These are phyloP conservation scores for Amborella trichopoda DNA, from an alignment of 164 flowering plant genomes.

Conservation along the genomic window DNA sequence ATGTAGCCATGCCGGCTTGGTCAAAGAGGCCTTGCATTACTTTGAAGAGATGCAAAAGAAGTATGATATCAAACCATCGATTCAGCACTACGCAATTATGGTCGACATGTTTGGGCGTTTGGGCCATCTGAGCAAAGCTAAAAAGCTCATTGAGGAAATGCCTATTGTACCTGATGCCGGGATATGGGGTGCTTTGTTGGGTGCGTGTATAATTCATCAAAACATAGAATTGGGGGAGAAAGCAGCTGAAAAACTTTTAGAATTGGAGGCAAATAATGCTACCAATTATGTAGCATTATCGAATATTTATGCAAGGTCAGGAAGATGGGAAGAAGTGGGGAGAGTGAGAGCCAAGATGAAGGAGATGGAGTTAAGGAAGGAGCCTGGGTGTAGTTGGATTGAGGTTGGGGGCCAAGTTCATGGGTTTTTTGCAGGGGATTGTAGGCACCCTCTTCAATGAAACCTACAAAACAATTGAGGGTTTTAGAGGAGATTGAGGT, in stretches of 20 bases:
- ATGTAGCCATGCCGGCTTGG: slow-evolving; percentile 46
- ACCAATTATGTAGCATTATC: slow-evolving; percentile 33
- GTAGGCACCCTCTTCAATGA: slow-evolving; percentile 12
- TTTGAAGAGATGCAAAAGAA: slow-evolving; percentile 16
- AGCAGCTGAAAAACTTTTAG: slow-evolving; percentile 29
- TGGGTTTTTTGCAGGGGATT: slow-evolving; percentile 34
- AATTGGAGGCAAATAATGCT: slow-evolving; percentile 36
- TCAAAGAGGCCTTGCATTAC: slow-evolving; percentile 27
- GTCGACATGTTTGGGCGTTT: slow-evolving; percentile 64
- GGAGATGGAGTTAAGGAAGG: slow-evolving; percentile 37
- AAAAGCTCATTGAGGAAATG: slow-evolving; percentile 34
- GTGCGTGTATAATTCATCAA: slow-evolving; percentile 40
- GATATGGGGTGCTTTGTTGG: slow-evolving; percentile 55
- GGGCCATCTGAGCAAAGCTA: slow-evolving; percentile 39
- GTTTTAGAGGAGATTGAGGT: slow-evolving; percentile 31
- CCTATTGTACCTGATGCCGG: slow-evolving; percentile 43
- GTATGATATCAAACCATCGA: slow-evolving; percentile 27
- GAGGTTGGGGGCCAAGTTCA: slow-evolving; percentile 41
- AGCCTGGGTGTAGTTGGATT: slow-evolving; percentile 59
- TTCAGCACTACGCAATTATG: slow-evolving; percentile 57
- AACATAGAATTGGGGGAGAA: slow-evolving; percentile 30
- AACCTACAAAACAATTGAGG: slow-evolving; percentile 23
- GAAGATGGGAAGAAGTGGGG: slow-evolving; percentile 56
- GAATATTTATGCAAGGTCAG: slow-evolving; percentile 45
- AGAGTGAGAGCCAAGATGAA: slow-evolving; percentile 44